These are phyloP conservation scores for Lupinus albus DNA, from an alignment of 306 rosid genomes.

Conservation along the genomic window DNA sequence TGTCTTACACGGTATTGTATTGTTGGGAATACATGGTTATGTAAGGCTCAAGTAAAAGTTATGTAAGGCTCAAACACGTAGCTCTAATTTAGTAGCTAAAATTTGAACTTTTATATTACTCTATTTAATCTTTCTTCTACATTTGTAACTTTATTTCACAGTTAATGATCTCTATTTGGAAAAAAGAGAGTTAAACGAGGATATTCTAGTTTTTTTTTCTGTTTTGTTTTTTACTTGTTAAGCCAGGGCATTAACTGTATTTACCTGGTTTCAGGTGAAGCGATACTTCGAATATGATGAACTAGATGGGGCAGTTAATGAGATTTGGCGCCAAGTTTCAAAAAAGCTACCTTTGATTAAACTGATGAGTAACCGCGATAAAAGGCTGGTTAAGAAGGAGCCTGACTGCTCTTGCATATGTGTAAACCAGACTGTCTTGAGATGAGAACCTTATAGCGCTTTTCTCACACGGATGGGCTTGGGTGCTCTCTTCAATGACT, in stretches of 20 bases:
- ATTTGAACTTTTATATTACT: not conserved
- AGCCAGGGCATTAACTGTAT: conserved; percentile 17
- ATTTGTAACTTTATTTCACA: not conserved
- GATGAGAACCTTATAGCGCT: not conserved
- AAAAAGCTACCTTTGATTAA: conserved; percentile 78
- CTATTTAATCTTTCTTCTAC: not conserved
- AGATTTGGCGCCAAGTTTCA: conserved; percentile 90
- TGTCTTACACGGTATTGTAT: not conserved
- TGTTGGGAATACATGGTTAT: not conserved
- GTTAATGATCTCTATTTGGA: not conserved
- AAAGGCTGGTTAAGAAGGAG: conserved; percentile 64
- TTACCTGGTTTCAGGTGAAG: conserved; percentile 65
- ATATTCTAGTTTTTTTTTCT: conserved; percentile 6
- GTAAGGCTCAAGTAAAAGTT: too few relatives aligned
- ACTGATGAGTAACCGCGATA: conserved; percentile 78
- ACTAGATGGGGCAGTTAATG: conserved; percentile 63
- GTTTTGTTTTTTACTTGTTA: not conserved
- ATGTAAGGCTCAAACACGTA: too few relatives aligned
- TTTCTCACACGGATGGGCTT: too few relatives aligned
- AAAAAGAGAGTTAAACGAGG: not conserved
- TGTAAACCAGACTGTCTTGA: conserved; percentile 57
- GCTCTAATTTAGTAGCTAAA: not conserved
- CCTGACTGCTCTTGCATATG: conserved; percentile 77
- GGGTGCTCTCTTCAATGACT: not conserved
- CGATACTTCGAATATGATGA: conserved; percentile 68